These are phyloP conservation scores for Saccharomycopsis fibuligera DNA, from an alignment of 805 yeast species.

Conservation along the genomic window DNA sequence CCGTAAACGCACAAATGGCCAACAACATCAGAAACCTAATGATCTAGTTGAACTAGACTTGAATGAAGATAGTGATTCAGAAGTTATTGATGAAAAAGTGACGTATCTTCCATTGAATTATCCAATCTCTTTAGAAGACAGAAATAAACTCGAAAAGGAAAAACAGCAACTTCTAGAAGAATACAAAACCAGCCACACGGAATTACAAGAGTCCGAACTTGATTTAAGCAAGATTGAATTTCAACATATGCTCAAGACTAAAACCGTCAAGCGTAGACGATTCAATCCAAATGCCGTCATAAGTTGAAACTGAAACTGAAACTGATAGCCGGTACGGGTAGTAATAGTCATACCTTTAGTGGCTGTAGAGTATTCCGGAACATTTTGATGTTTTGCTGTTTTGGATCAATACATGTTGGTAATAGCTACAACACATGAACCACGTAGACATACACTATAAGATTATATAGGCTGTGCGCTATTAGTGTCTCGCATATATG, in stretches of 20 bases:
- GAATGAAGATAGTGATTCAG: slow-evolving; percentile 17
- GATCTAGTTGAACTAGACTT: slow-evolving; percentile 11
- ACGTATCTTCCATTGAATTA: slow-evolving; percentile 7
- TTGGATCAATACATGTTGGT: no score
- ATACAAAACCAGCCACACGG: not conserved
- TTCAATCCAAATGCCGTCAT: slow-evolving; percentile 13
- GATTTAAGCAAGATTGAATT: slow-evolving; percentile 11
- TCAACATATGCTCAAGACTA: slow-evolving; percentile 8
- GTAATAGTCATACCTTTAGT: no score
- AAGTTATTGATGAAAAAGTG: slow-evolving; percentile 12
- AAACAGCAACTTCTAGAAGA: not conserved
- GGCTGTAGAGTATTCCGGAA: no score
- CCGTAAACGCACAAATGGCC: no score
- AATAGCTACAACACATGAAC: no score
- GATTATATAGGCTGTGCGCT: no score
- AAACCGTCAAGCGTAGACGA: slow-evolving; percentile 12
- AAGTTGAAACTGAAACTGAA: no score
- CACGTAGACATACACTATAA: no score
- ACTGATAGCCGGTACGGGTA: no score
- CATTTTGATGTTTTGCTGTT: no score
- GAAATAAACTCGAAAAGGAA: not conserved
- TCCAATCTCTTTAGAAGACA: not conserved
- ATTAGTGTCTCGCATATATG: no score
- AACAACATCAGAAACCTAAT: not conserved
- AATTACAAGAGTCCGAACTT: not conserved